phyloP scores from a whole-genome alignment of 192 early-diverging fungal genomes.

The Linnemannia hyalina region DNA sequence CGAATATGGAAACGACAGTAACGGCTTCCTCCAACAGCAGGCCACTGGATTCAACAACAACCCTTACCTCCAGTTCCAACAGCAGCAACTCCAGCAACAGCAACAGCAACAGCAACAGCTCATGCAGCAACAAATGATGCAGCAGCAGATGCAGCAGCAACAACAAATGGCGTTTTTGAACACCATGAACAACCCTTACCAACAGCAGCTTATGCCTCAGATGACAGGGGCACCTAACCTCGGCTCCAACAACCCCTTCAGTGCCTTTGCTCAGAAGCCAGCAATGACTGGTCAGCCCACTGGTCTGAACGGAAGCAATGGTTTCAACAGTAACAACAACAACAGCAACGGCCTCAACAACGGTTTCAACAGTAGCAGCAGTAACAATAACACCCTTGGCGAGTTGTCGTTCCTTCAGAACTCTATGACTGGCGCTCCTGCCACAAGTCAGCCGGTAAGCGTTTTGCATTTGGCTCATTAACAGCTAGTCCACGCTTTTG shows the following conservation, averaged over 20 bases:
- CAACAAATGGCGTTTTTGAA: slow-evolving; percentile 33
- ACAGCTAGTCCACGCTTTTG: neutral
- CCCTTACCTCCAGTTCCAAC: slow-evolving; percentile 51
- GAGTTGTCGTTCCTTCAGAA: slow-evolving; percentile 31
- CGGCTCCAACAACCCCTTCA: slow-evolving; percentile 59
- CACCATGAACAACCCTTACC: slow-evolving; percentile 48
- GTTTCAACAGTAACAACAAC: slow-evolving; percentile 10
- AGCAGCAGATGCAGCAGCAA: slow-evolving; percentile 53
- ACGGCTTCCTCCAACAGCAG: slow-evolving; percentile 30
- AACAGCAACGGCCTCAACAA: neutral
- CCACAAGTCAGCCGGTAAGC: slow-evolving; percentile 25
- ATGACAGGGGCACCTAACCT: slow-evolving; percentile 32
- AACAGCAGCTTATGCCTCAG: slow-evolving; percentile 45
- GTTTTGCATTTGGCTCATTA: neutral
- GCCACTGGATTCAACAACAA: slow-evolving; percentile 46
- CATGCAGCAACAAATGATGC: slow-evolving; percentile 45
- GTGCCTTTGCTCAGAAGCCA: slow-evolving; percentile 25
- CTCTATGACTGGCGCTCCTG: slow-evolving; percentile 33
- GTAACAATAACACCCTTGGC: slow-evolving; percentile 24
- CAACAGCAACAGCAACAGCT: slow-evolving; percentile 44
- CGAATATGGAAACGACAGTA: slow-evolving; percentile 18
- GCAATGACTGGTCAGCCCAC: slow-evolving; percentile 19
- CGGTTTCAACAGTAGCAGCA: slow-evolving; percentile 15
- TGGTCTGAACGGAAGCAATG: slow-evolving; percentile 6
- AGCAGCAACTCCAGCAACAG: slow-evolving; percentile 56